These are phyloP conservation scores for Eucalyptus fibrosa DNA, from an alignment of 345 rosid genomes.

Conservation along the genomic window DNA sequence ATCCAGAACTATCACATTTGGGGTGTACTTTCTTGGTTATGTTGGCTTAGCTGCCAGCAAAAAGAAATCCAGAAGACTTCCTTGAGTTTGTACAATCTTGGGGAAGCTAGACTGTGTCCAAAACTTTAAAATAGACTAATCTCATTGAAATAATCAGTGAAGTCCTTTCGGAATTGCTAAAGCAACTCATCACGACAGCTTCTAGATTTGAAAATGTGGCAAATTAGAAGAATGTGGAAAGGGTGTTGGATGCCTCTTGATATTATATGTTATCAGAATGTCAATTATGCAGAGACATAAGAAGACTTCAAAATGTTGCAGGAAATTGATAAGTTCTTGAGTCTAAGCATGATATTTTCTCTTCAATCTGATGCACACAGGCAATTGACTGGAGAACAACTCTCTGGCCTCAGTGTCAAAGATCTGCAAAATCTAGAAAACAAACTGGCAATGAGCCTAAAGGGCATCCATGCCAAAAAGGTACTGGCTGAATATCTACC, in stretches of 20 bases:
- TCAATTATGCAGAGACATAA: not conserved
- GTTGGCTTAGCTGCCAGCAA: not conserved
- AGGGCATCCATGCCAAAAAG: constrained; percentile 48
- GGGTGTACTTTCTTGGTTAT: not conserved
- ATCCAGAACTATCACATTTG: not conserved
- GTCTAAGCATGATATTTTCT: not conserved
- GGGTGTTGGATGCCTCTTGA: not conserved
- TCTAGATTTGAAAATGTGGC: not conserved
- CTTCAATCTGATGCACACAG: constrained; percentile 3
- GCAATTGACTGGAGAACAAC: constrained; percentile 75
- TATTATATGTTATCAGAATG: not conserved
- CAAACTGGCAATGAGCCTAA: constrained; percentile 41
- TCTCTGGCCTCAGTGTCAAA: constrained; percentile 38
- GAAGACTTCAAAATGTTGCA: not conserved
- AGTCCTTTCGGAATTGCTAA: not conserved
- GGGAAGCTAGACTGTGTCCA: not conserved
- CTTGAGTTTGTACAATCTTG: not conserved
- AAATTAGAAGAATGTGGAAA: not conserved
- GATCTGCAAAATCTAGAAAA: constrained; percentile 53
- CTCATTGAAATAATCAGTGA: not conserved
- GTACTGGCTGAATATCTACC: constrained; percentile 10
- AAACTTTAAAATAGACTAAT: not conserved
- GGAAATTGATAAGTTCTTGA: not conserved
- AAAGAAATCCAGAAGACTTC: not conserved
- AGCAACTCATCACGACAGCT: not conserved